These are phyloP conservation scores for Thuja plicata DNA, from an alignment of 83 land plant genomes.

Conservation along the genomic window DNA sequence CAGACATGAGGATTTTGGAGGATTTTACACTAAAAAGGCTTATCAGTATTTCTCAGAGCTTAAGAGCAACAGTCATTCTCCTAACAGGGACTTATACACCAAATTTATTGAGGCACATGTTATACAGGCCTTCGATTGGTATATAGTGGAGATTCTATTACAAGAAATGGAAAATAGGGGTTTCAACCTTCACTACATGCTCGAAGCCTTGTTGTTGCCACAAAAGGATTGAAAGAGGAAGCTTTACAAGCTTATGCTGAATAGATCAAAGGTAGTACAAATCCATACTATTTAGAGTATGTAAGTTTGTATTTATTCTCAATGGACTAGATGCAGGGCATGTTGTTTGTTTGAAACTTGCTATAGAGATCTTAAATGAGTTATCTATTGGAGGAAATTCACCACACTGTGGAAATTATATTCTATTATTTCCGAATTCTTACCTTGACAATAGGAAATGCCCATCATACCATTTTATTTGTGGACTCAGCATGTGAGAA, in stretches of 20 bases:
- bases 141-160: not conserved
- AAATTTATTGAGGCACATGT: not conserved
- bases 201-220: not conserved
- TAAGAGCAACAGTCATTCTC: not conserved
- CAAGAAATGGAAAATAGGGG: not conserved
- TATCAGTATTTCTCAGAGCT: not conserved
- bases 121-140: not conserved
- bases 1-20: too few species aligned
- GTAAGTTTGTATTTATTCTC: not conserved
- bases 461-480: not conserved
- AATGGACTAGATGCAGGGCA: not conserved
- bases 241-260: not conserved
- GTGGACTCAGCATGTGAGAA: not conserved
- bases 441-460: not conserved
- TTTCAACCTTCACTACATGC: not conserved
- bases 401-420: not conserved
- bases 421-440: not conserved
- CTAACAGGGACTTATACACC: not conserved
- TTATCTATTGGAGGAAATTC: not conserved
- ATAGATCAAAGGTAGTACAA: not conserved
- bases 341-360: not conserved
- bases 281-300: too few species aligned
- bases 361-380: not conserved
- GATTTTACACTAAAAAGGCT: constrained; percentile 2
- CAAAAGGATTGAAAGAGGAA: constrained; percentile 6